Conservation (phyloP, 495 filamentous ascomycete genomes). For the Penicillium verhagenii region DNA sequence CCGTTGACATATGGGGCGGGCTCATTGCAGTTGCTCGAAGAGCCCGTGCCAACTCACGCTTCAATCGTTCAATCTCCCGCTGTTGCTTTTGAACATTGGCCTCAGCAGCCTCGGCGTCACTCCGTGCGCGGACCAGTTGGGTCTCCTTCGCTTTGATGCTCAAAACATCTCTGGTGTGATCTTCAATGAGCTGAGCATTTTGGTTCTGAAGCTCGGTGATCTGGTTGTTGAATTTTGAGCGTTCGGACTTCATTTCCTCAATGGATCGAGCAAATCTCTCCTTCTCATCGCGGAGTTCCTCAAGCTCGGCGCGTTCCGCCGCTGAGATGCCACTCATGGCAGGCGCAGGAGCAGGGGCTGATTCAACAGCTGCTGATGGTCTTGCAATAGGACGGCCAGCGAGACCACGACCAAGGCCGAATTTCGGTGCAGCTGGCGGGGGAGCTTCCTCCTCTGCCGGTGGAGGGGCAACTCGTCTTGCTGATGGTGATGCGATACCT, state of each 20-base stretch:
- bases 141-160: constrained; percentile 98
- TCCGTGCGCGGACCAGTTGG: constrained; percentile 85
- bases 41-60: constrained; percentile 63
- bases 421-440: constrained; percentile 56
- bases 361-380: constrained; percentile 50
- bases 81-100: constrained; percentile 76
- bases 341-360: constrained; percentile 42
- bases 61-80: constrained; percentile 88
- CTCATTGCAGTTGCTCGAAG: constrained; percentile 45
- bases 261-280: constrained; percentile 68
- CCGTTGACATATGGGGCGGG: constrained; percentile 33
- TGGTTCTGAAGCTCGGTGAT: constrained; percentile 89
- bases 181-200: constrained; percentile 95
- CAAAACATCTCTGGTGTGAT: constrained; percentile 91
- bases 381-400: constrained; percentile 86
- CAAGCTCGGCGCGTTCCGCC: constrained; percentile 82
- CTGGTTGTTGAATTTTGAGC: constrained; percentile 69
- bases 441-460: constrained; percentile 57
- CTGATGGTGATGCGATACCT: constrained; percentile 63
- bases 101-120: constrained; percentile 86
- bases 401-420: constrained; percentile 72
- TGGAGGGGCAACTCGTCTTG: constrained; percentile 54
- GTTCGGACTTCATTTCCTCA: constrained; percentile 75
- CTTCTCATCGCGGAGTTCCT: constrained; percentile 80
- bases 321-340: constrained; percentile 61